Evolutionary conservation across 176 grass and related monocot species (phyloP).

Genomic region (Carex kokanica): DNA sequence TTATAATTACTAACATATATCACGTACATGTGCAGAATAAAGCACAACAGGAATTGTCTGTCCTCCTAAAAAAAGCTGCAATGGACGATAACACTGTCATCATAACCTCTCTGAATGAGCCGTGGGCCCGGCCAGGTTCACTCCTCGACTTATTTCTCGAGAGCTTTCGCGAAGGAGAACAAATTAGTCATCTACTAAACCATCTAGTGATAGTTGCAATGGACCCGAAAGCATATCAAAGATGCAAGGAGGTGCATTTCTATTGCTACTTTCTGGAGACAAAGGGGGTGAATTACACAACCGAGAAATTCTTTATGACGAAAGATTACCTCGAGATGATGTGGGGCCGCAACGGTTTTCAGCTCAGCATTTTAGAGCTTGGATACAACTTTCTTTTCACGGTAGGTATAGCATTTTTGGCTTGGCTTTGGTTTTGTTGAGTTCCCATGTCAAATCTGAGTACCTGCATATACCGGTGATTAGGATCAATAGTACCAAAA

Average conservation of each 20-base stretch:
- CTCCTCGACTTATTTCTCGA: constrained; percentile 53
- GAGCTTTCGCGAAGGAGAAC: constrained; percentile 41
- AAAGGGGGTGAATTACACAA: constrained; percentile 22
- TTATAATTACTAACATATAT: background rate
- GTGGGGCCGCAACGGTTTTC: constrained; percentile 45
- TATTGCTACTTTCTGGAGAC: constrained; percentile 38
- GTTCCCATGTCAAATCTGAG: background rate
- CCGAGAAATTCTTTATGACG: constrained; percentile 37
- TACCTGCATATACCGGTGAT: background rate
- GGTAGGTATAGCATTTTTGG: constrained; percentile 1
- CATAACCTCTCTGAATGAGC: constrained; percentile 35
- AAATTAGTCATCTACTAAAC: constrained; percentile 31
- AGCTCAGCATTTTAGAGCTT: constrained; percentile 33
- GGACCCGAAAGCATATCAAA: constrained; percentile 38
- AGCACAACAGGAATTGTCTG: background rate
- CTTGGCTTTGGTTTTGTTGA: background rate
- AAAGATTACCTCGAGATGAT: constrained; percentile 49
- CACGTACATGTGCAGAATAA: background rate
- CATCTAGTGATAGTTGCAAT: constrained; percentile 48
- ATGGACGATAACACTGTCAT: constrained; percentile 48
- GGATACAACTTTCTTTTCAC: constrained; percentile 63
- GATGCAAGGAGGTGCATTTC: constrained; percentile 32
- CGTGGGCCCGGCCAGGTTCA: constrained; percentile 29
- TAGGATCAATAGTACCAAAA: background rate
- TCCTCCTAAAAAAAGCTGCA: constrained; percentile 18